Conservation (phyloP, 768 basidiomycete species). For the Neoboletus brunneissimus region DNA sequence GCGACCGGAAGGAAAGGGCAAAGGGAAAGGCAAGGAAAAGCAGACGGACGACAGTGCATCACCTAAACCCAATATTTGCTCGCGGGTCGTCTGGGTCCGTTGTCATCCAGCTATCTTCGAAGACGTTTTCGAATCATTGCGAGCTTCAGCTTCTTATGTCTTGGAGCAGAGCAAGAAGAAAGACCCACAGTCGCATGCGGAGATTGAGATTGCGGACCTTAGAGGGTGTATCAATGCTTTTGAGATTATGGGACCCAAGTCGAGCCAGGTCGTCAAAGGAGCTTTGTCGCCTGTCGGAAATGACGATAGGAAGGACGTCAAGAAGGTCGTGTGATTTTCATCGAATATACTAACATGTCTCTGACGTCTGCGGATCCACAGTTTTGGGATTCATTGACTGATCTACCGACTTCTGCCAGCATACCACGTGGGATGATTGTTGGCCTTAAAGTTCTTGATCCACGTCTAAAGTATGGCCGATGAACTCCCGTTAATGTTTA, state of each 20-base stretch:
- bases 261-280: conserved; percentile 70
- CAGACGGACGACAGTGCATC: conserved; percentile 21
- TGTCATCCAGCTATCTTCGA: conserved; percentile 74
- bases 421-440: conserved; percentile 74
- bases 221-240: conserved; percentile 73
- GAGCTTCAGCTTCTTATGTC: conserved; percentile 46
- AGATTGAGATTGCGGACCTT: conserved; percentile 69
- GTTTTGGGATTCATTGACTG: conserved; percentile 57
- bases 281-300: conserved; percentile 49
- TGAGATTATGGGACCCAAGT: conserved; percentile 86
- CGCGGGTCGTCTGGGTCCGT: conserved; percentile 67
- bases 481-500: neutral
- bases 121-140: conserved; percentile 52
- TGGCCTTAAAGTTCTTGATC: conserved; percentile 81
- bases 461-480: conserved; percentile 68
- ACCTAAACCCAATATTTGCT: conserved; percentile 4
- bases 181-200: conserved; percentile 21
- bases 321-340: conserved; percentile 41
- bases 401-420: conserved; percentile 62
- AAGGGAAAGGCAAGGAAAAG: conserved; percentile 17
- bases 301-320: conserved; percentile 54
- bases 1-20: too few relatives aligned
- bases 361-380: conserved; percentile 6
- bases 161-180: conserved; percentile 38
- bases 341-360: neutral